Conservation (phyloP, 2,329 filamentous ascomycete species). For the Scytalidium lignicola region DNA sequence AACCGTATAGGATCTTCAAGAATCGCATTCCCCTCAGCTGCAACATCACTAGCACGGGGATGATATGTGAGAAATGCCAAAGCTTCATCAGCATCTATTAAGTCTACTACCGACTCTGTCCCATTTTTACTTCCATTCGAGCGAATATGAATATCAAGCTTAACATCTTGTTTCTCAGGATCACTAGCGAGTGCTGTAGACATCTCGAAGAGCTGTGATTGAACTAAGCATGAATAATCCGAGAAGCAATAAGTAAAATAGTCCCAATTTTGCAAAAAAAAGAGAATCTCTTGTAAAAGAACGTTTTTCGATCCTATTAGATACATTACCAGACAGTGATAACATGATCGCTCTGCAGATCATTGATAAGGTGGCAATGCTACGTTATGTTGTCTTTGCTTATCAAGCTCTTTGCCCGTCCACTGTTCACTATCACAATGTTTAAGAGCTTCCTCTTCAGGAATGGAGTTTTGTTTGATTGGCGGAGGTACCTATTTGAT, state of each 20-base stretch:
- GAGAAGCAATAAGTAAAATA: too few species aligned
- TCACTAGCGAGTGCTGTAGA: background rate
- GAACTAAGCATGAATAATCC: background rate
- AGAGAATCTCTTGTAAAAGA: too few species aligned
- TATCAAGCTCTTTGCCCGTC: background rate
- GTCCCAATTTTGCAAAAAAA: too few species aligned
- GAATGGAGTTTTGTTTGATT: background rate
- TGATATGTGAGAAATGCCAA: slow-evolving; percentile 8
- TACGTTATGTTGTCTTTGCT: background rate
- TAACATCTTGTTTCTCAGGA: slow-evolving; percentile 4
- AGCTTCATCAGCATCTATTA: slow-evolving; percentile 12
- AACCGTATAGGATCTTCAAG: slow-evolving; percentile 17
- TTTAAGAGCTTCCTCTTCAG: background rate
- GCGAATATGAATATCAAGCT: slow-evolving; percentile 2
- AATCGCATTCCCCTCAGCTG: slow-evolving; percentile 22
- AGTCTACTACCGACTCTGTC: slow-evolving; percentile 8
- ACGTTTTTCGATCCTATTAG: background rate
- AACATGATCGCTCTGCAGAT: background rate
- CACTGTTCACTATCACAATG: background rate
- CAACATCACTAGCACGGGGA: slow-evolving; percentile 14
- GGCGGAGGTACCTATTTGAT: background rate
- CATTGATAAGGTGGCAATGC: background rate
- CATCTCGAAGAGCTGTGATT: background rate
- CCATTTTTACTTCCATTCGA: slow-evolving; percentile 1
- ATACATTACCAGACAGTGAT: background rate